Evolutionary conservation across 208 protist genomes (phyloP), one percentile per base, ranked within the genome.

Genomic region (Phytomonas serpens): DNA sequence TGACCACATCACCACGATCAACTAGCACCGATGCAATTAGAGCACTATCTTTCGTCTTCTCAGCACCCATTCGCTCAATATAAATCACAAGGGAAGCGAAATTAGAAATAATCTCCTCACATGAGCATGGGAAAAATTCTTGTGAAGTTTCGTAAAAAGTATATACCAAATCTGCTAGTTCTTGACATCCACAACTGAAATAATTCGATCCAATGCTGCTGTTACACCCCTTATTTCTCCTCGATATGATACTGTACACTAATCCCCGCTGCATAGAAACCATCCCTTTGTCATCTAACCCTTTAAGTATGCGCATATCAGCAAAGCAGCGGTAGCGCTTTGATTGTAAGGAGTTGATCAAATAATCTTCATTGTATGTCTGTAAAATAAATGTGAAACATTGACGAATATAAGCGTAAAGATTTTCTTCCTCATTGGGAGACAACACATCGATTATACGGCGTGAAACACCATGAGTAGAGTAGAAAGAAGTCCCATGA

Each of bases 1-100:
- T 69, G 11, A 74, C 77, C 30, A 79, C 72, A 63, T 81, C 77
- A 4, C 68, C 77, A 57, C 77, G 72, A 30, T 51, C 31, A 27
- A 72, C 74, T n/a, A 81, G 75, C 31, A 77, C 30, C 19, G 76
- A 72, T 6, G 47, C 47, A 57, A 57, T 57, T 57, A 57, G 1
- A 57, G 47, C 47, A 57, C 19, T 57, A 57, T 57, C 47, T 27
- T 27, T 57, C 16, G 19, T 57, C 47, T 57, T 57, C 27, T 57
- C 47, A 27, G 47, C 47, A 27, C 47, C 7, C 10, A 57, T 57
- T 57, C 16, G 23, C 47, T 57, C 47, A 57, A 57, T 57, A 57
- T 57, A 6, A 27, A 27, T 27, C 13, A 57, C 47, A 27, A 57
- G 47, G 5, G 47, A 57, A 23, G 47, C 47, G 6, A 57, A 57